A percentile compares a stretch with the other conserved stretches of the same genome.
Conservation (phyloP, 2,329 filamentous ascomycete species). For the Hawksworthiomyces lignivorus region DNA sequence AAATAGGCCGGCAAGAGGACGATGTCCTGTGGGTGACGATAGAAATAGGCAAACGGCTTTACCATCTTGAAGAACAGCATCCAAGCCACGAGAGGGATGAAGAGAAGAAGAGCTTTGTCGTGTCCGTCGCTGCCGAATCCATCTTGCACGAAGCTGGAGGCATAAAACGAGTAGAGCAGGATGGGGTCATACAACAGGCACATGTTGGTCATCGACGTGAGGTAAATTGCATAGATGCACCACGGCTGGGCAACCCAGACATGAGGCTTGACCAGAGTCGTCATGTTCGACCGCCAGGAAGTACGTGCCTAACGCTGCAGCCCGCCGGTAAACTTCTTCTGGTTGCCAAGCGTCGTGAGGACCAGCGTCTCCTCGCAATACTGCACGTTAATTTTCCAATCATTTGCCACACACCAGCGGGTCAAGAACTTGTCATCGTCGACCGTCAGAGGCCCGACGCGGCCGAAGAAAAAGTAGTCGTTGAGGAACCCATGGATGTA, state of each 20-base stretch:
- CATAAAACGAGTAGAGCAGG: slow-evolving; percentile 27
- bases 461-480: slow-evolving; percentile 41
- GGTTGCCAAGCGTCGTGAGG: slow-evolving; percentile 42
- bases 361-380: slow-evolving; percentile 38
- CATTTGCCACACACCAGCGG: slow-evolving; percentile 39
- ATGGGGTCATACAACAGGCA: slow-evolving; percentile 43
- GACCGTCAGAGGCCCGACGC: slow-evolving; percentile 36
- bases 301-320: slow-evolving; percentile 51
- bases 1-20: slow-evolving; percentile 41
- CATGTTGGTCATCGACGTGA: slow-evolving; percentile 47
- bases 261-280: slow-evolving; percentile 33
- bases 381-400: slow-evolving; percentile 50
- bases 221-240: slow-evolving; percentile 48
- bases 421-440: slow-evolving; percentile 59
- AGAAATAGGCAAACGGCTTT: slow-evolving; percentile 48
- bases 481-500: slow-evolving; percentile 38
- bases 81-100: slow-evolving; percentile 28
- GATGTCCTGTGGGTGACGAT: slow-evolving; percentile 43
- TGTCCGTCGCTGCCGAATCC: neutral
- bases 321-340: slow-evolving; percentile 41
- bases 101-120: neutral
- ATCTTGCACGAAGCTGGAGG: slow-evolving; percentile 10
- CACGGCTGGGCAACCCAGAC: slow-evolving; percentile 40
- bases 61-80: slow-evolving; percentile 48
- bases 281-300: slow-evolving; percentile 49